phyloP scores from a whole-genome alignment of 257 asterid genomes.

The Fraxinus quadrangulata region DNA sequence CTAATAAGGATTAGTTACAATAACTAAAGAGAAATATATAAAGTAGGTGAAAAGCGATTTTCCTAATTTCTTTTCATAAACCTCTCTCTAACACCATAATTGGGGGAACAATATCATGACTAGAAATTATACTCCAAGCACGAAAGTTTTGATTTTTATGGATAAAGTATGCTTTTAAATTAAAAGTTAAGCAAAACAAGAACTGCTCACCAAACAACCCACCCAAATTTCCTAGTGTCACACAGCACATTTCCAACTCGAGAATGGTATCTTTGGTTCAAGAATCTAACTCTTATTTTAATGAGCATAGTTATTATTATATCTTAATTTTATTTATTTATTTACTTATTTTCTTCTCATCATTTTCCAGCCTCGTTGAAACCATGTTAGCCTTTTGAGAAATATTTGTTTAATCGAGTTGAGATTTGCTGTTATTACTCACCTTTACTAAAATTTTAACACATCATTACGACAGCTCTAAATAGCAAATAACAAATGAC shows the following conservation, averaged over 20 bases:
- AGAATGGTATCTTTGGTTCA: neutral
- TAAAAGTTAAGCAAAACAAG: neutral
- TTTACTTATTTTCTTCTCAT: no score
- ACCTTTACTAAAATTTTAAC: neutral
- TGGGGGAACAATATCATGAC: constrained; percentile 19
- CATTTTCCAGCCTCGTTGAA: no score
- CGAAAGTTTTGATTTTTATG: neutral
- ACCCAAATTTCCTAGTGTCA: constrained; percentile 12
- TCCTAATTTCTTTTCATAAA: constrained; percentile 19
- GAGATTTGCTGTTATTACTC: neutral
- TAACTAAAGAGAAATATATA: constrained; percentile 11
- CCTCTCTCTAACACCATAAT: constrained; percentile 32
- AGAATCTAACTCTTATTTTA: neutral
- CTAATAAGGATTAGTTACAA: constrained; percentile 15
- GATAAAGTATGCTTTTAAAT: neutral
- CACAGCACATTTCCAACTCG: constrained; percentile 30
- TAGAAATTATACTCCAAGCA: neutral
- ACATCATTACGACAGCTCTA: neutral
- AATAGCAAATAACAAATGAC: no score
- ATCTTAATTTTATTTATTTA: no score
- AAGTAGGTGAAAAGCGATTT: constrained; percentile 40
- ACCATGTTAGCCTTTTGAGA: no score
- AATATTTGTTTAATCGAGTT: neutral
- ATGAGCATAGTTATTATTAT: no score
- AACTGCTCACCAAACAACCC: constrained; percentile 38